These are phyloP conservation scores for Cordyceps cateniannulata DNA, from an alignment of 2,329 filamentous ascomycete genomes.

Conservation along the genomic window DNA sequence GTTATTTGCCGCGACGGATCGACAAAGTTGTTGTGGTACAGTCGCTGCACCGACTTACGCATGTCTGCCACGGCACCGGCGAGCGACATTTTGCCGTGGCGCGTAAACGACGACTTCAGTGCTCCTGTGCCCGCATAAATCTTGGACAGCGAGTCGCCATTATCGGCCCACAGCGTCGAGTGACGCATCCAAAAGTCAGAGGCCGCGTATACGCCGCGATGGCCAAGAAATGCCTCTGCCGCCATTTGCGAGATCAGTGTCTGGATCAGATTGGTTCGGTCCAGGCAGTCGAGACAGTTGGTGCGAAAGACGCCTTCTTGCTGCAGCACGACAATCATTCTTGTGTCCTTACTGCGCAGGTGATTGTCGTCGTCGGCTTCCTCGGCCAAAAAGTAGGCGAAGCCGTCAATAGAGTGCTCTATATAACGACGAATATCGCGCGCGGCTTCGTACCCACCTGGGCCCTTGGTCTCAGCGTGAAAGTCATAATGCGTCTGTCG, in stretches of 20 bases:
- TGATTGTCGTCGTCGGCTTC: slow-evolving; percentile 51
- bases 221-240: slow-evolving; percentile 73
- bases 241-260: slow-evolving; percentile 94
- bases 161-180: slow-evolving; percentile 93
- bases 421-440: slow-evolving; percentile 74
- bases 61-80: slow-evolving; percentile 92
- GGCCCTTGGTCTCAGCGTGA: slow-evolving; percentile 84
- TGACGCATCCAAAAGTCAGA: slow-evolving; percentile 90
- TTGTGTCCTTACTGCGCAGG: slow-evolving; percentile 30
- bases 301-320: slow-evolving; percentile 95
- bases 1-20: slow-evolving; percentile 90
- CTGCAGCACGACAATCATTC: slow-evolving; percentile 67
- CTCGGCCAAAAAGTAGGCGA: slow-evolving; percentile 87
- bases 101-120: slow-evolving; percentile 89
- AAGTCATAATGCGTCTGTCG: slow-evolving; percentile 90
- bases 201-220: slow-evolving; percentile 61
- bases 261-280: slow-evolving; percentile 93
- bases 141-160: slow-evolving; percentile 86
- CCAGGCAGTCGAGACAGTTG: slow-evolving; percentile 93
- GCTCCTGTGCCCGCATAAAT: slow-evolving; percentile 97
- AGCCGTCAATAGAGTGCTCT: slow-evolving; percentile 71
- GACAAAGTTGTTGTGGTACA: slow-evolving; percentile 97
- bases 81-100: slow-evolving; percentile 91
- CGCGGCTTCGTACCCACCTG: slow-evolving; percentile 85
- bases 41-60: slow-evolving; percentile 84